phyloP scores from a whole-genome alignment of 2,329 filamentous ascomycete genomes.

The Pseudofabraea citricarpa region DNA sequence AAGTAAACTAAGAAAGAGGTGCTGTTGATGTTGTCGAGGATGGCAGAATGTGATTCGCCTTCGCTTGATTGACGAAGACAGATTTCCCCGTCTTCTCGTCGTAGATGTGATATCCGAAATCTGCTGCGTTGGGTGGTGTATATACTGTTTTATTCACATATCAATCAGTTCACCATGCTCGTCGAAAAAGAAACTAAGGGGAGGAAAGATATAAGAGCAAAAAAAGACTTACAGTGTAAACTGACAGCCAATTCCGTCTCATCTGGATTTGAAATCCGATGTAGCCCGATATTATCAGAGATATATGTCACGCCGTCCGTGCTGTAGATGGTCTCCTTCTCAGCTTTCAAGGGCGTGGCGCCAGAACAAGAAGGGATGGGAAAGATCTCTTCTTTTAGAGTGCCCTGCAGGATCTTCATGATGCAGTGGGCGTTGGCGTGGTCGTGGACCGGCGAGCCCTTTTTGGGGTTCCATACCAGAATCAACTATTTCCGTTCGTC shows the following conservation, averaged over 20 bases:
- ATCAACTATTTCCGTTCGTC: slow-evolving; percentile 33
- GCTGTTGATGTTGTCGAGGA: no score
- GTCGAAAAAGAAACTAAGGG: not conserved
- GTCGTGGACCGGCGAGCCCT: slow-evolving; percentile 82
- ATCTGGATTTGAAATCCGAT: slow-evolving; percentile 75
- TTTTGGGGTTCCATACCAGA: slow-evolving; percentile 83
- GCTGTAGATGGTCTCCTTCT: slow-evolving; percentile 55
- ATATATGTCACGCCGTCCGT: slow-evolving; percentile 83
- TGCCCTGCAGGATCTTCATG: slow-evolving; percentile 83
- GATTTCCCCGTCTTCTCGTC: slow-evolving; percentile 40
- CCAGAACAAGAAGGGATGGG: slow-evolving; percentile 45
- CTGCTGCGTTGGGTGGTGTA: slow-evolving; percentile 87
- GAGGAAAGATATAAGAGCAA: not conserved
- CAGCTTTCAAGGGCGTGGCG: slow-evolving; percentile 11
- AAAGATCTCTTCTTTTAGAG: slow-evolving; percentile 75
- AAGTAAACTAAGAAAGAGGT: no score
- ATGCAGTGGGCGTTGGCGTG: slow-evolving; percentile 85
- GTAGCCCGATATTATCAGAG: slow-evolving; percentile 79
- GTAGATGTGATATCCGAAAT: slow-evolving; percentile 76
- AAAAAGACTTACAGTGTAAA: slow-evolving; percentile 50
- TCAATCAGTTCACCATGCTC: not conserved
- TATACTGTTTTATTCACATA: slow-evolving; percentile 56
- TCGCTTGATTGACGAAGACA: not conserved
- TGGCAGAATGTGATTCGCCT: no score
- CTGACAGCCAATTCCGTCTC: slow-evolving; percentile 73